A percentile compares a stretch with the other conserved stretches of the same genome.
Evolutionary conservation across 2,329 filamentous ascomycete species (phyloP).

Genomic region (Cladophialophora bantiana): DNA sequence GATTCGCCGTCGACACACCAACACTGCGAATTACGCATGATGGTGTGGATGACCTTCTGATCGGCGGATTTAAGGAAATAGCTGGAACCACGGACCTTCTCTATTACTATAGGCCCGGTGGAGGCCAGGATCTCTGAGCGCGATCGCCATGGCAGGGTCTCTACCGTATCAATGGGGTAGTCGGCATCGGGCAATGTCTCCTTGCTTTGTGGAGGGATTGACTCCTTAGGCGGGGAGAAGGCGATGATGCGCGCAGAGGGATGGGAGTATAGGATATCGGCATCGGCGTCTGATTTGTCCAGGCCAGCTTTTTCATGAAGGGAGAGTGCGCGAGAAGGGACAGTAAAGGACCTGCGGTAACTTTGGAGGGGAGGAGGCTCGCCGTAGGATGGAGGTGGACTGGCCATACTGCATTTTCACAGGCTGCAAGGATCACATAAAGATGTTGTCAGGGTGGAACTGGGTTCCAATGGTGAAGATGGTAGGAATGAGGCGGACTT

Average conservation of each 20-base stretch:
- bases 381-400: constrained; percentile 36
- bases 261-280: constrained; percentile 70
- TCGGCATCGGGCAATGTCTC: constrained; percentile 55
- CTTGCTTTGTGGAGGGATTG: constrained; percentile 43
- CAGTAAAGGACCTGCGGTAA: constrained; percentile 39
- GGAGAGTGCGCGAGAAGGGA: constrained; percentile 35
- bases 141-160: constrained; percentile 75
- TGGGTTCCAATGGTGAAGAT: not conserved
- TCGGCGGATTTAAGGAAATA: constrained; percentile 78
- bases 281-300: constrained; percentile 44
- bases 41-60: constrained; percentile 80
- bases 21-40: constrained; percentile 87
- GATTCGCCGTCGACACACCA: constrained; percentile 89
- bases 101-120: constrained; percentile 80
- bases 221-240: constrained; percentile 57
- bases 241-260: constrained; percentile 74
- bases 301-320: constrained; percentile 37
- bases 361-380: constrained; percentile 36
- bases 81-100: constrained; percentile 83
- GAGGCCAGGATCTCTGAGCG: constrained; percentile 82
- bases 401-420: constrained; percentile 40
- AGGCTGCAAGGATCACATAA: constrained; percentile 2
- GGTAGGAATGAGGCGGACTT: not conserved
- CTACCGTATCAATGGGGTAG: constrained; percentile 60
- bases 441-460: not conserved